Conservation (phyloP, 305 asterid species). For the Fraxinus ornus region DNA sequence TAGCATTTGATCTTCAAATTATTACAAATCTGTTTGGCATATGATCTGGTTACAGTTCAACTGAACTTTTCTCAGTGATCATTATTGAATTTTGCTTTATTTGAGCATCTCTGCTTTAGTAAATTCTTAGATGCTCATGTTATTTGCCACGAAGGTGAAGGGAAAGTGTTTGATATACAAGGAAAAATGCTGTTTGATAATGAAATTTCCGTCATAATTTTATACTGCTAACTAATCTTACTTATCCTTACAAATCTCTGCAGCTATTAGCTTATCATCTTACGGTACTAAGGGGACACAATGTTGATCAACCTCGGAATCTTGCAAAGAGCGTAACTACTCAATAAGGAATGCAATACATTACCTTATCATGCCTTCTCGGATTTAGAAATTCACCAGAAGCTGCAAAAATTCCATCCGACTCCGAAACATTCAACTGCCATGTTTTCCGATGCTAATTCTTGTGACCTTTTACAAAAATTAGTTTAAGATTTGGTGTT, state of each 20-base stretch:
- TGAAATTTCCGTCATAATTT: not conserved
- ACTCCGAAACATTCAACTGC: not conserved
- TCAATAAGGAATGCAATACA: constrained; percentile 41
- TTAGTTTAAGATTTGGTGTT: not conserved
- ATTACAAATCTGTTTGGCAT: not conserved
- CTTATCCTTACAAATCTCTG: constrained; percentile 10
- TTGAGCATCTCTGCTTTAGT: not conserved
- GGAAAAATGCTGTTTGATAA: not conserved
- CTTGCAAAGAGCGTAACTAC: constrained; percentile 98
- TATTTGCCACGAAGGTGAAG: not conserved
- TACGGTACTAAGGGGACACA: constrained; percentile 83
- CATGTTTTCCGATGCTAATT: not conserved
- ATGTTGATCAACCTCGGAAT: constrained; percentile 96
- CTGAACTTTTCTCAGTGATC: not conserved
- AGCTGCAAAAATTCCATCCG: not conserved
- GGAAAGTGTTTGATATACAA: not conserved
- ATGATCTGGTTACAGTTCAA: not conserved
- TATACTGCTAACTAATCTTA: constrained; percentile 3
- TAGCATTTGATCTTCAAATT: not conserved
- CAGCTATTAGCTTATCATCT: constrained; percentile 96
- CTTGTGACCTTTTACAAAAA: not conserved
- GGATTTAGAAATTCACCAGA: not conserved
- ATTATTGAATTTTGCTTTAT: not conserved
- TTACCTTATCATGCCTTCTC: not conserved
- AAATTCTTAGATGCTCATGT: not conserved